phyloP scores from a whole-genome alignment of 306 rosid genomes.

The Sphenostylis stenocarpa region DNA sequence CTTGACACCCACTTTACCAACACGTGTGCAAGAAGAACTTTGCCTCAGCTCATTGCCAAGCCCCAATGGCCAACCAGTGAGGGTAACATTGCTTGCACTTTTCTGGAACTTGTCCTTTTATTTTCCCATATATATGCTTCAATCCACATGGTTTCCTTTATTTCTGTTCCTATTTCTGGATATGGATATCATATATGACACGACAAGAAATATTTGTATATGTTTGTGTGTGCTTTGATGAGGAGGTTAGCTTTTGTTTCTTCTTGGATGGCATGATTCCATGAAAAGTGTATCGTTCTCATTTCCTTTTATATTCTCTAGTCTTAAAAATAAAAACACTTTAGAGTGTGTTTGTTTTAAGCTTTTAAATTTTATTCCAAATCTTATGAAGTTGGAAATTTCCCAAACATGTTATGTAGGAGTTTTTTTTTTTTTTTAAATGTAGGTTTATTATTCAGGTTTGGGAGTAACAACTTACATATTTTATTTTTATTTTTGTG shows the following conservation, averaged over 20 bases:
- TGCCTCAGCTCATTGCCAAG: constrained; percentile 75
- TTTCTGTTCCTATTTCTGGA: neutral
- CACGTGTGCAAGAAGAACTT: constrained; percentile 82
- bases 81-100: constrained; percentile 50
- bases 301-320: neutral
- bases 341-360: no score
- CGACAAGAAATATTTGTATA: neutral
- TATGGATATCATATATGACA: neutral
- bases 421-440: no score
- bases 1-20: constrained; percentile 74
- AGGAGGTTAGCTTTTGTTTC: constrained; percentile 7
- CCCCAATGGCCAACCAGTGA: constrained; percentile 77
- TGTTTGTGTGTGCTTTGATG: neutral
- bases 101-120: constrained; percentile 2
- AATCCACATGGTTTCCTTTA: neutral
- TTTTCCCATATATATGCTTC: neutral
- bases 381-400: no score
- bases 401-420: no score
- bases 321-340: no score
- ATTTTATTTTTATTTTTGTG: no score
- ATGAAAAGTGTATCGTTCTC: neutral
- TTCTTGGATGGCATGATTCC: neutral
- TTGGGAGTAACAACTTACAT: no score
- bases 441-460: neutral
- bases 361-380: no score